phyloP scores from a whole-genome alignment of 2,329 filamentous ascomycete genomes.

The Aspergillus sp. region DNA sequence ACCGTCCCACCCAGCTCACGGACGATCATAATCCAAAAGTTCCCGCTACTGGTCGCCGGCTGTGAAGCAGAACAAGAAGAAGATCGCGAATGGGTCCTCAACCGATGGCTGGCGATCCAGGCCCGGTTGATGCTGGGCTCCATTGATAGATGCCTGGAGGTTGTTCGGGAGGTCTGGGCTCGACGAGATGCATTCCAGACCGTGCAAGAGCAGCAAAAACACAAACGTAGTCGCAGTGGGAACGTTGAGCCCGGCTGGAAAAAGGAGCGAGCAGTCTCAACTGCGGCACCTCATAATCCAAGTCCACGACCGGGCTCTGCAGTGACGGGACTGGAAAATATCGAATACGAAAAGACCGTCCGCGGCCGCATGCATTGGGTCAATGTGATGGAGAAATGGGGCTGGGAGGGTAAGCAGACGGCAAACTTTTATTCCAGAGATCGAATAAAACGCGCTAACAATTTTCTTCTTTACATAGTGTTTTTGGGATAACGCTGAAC shows the following conservation, averaged over 20 bases:
- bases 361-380: conserved; percentile 60
- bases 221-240: conserved; percentile 4
- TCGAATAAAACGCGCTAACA: conserved; percentile 2
- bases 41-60: conserved; percentile 59
- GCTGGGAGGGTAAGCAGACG: conserved; percentile 56
- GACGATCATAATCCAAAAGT: conserved; percentile 61
- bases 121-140: conserved; percentile 58
- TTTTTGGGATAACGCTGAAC: conserved; percentile 30
- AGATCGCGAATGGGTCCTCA: conserved; percentile 56
- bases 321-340: conserved; percentile 31
- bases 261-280: conserved; percentile 6
- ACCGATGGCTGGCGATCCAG: conserved; percentile 55
- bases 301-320: conserved; percentile 20
- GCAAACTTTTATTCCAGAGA: background rate
- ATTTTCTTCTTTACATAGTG: conserved; percentile 16
- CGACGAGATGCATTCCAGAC: conserved; percentile 49
- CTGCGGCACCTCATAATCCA: conserved; percentile 5
- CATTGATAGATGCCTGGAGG: conserved; percentile 56
- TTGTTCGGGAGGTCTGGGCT: conserved; percentile 59
- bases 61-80: conserved; percentile 54
- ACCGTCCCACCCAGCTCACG: conserved; percentile 56
- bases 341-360: conserved; percentile 56
- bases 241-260: conserved; percentile 17
- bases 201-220: conserved; percentile 26
- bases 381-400: conserved; percentile 63